A percentile compares a stretch with the other conserved stretches of the same genome.
Conservation (phyloP, 768 basidiomycete species). For the Trametes coccinea region DNA sequence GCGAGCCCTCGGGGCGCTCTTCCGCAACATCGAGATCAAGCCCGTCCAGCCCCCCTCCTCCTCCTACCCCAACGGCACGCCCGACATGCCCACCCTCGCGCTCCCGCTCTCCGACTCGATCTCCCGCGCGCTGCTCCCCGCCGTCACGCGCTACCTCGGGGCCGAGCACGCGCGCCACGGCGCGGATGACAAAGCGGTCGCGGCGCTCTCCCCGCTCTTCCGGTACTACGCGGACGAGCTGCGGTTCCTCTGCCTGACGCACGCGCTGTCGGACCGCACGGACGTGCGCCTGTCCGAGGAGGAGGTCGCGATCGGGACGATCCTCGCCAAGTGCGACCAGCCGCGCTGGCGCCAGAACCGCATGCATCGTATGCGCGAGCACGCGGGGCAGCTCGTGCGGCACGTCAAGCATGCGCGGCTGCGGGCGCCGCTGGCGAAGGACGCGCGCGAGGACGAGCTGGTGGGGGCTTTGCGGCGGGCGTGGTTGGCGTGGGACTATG, state of each 20-base stretch:
- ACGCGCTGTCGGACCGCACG: slow-evolving; percentile 69
- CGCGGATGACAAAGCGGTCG: slow-evolving; percentile 10
- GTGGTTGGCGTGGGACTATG: slow-evolving; percentile 67
- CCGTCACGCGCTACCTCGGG: slow-evolving; percentile 19
- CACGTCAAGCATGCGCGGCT: slow-evolving; percentile 45
- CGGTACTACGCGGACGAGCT: slow-evolving; percentile 61
- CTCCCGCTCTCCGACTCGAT: slow-evolving; percentile 26
- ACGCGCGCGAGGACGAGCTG: slow-evolving; percentile 7
- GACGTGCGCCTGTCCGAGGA: slow-evolving; percentile 67
- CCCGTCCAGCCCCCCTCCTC: slow-evolving; percentile 28
- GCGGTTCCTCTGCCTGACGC: slow-evolving; percentile 64
- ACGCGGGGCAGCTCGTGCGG: slow-evolving; percentile 50
- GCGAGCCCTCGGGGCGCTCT: slow-evolving; percentile 71
- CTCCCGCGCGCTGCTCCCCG: slow-evolving; percentile 19
- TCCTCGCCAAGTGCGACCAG: slow-evolving; percentile 66
- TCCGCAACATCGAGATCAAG: slow-evolving; percentile 49
- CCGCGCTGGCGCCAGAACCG: slow-evolving; percentile 58
- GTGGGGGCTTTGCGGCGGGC: slow-evolving; percentile 42
- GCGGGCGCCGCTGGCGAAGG: slow-evolving; percentile 5
- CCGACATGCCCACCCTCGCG: background rate
- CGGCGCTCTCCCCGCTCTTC: slow-evolving; percentile 43
- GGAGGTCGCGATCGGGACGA: slow-evolving; percentile 73
- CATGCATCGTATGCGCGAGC: slow-evolving; percentile 61
- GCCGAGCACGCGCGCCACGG: background rate
- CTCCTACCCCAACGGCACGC: slow-evolving; percentile 8